Evolutionary conservation across 2,329 filamentous ascomycete species (phyloP).

Genomic region (Monilinia polystroma): DNA sequence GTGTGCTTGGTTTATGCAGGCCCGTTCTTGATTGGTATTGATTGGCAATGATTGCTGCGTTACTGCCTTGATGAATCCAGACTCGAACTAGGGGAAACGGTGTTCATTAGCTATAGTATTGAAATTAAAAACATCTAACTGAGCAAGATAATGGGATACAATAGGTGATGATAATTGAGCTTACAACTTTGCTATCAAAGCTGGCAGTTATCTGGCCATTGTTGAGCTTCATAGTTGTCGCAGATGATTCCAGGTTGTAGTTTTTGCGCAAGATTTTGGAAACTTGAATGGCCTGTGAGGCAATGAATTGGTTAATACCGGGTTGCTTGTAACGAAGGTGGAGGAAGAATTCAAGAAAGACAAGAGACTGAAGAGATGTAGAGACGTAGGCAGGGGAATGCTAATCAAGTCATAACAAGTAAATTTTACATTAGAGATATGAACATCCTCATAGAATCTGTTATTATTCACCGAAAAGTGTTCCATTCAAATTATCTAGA

Average conservation of each 20-base stretch:
- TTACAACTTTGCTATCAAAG: neutral
- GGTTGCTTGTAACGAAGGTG: neutral
- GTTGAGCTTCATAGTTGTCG: neutral
- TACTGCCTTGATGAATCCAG: neutral
- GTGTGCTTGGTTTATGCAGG: neutral
- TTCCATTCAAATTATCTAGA: neutral
- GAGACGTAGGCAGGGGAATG: neutral
- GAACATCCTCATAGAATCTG: neutral
- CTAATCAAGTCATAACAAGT: neutral
- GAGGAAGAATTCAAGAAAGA: neutral
- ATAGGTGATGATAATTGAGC: neutral
- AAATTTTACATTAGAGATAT: neutral
- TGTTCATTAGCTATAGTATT: neutral
- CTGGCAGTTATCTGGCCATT: neutral
- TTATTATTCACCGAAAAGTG: neutral
- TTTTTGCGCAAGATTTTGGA: neutral
- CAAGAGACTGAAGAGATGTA: neutral
- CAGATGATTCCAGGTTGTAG: neutral
- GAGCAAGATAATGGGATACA: too few species aligned
- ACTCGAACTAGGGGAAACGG: neutral
- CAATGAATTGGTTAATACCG: neutral
- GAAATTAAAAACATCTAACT: neutral
- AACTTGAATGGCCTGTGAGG: fast-evolving
- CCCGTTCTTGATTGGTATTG: neutral
- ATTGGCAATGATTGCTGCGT: neutral